Base-by-base conservation (phyloP, 2,329 filamentous ascomycete genomes). In the Aquanectria penicillioides region DNA sequence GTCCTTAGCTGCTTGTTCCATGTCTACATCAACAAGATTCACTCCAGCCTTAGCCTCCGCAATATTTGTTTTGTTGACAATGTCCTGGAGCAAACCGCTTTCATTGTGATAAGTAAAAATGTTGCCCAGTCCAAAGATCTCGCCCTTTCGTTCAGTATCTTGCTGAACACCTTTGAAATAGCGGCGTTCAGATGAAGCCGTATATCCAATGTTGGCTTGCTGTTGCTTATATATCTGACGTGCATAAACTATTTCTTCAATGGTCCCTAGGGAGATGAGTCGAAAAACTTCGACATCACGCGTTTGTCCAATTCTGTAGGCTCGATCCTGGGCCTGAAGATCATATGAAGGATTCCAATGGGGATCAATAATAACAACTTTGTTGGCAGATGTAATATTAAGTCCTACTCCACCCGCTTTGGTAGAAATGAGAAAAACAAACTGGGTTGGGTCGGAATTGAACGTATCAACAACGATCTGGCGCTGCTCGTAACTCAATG, bases 171-270 rank as follows among this genome's bases (percentile, higher is more conserved):
- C 95, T 66, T 90, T 93, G 80, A 99, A 99, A 75, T 99, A 99
- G 2, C 95, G 88, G 4, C 95, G 88, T 75, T 99, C 95, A 5
- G 89, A 90, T 0, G 92, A 96, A 0, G 95, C 95, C 28, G 89
- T 96, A 75, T 99, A 98, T 1, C 92, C 95, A 57, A 99, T 98
- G 70, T 97, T 98, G 22, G 95, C 94, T 77, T 98, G 95, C 71
- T 99, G 95, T 72, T 99, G 95, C 75, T 99, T 99, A 83, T 99
- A 99, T 33, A 99, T 95, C 70, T 99, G 95, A 6, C 95, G 86
- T 0, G 94, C 95, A 69, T 99, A 99, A 7, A 98, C 93, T 51
- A 97, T 95, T 75, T 99, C 95, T 72, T 99, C 95, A 13, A 99
- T 93, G 0, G 95, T 98, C 1, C 95, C 95, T 1, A 92, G 88